Percentiles rank a stretch among this genome's conserved stretches.
phyloP scores from a whole-genome alignment of 1,284 basidiomycete genomes.

The Austroboletus rostrupii region DNA sequence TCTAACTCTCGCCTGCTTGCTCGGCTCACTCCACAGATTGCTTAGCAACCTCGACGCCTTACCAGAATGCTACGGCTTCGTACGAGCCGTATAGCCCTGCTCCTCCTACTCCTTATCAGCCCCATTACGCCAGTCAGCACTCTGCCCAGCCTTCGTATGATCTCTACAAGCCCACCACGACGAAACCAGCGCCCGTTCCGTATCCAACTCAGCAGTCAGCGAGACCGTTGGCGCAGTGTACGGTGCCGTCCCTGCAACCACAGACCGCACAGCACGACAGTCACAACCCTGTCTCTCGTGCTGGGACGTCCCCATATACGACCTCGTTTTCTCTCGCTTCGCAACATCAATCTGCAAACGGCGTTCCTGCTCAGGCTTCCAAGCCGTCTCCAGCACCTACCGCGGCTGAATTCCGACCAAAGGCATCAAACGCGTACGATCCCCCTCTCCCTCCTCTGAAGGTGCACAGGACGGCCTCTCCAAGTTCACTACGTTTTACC shows the following conservation, averaged over 20 bases:
- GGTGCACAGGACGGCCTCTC: slow-evolving; percentile 30
- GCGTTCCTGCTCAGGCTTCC: slow-evolving; percentile 23
- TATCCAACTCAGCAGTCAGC: slow-evolving; percentile 12
- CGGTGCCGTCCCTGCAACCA: slow-evolving; percentile 20
- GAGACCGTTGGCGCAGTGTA: slow-evolving; percentile 6
- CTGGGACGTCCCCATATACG: slow-evolving; percentile 24
- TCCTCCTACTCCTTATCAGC: slow-evolving; percentile 11
- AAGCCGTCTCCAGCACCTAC: slow-evolving; percentile 36
- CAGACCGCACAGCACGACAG: slow-evolving; percentile 10
- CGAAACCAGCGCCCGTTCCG: slow-evolving; percentile 14
- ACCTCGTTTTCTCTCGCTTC: slow-evolving; percentile 14
- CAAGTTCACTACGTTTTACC: slow-evolving; percentile 22
- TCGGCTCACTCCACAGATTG: slow-evolving; percentile 7
- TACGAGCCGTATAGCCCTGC: slow-evolving; percentile 20
- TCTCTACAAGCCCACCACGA: slow-evolving; percentile 32
- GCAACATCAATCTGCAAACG: slow-evolving; percentile 15
- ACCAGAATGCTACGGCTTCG: slow-evolving; percentile 10
- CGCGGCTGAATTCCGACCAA: slow-evolving; percentile 49
- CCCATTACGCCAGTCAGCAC: slow-evolving; percentile 15
- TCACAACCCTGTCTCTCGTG: slow-evolving; percentile 12
- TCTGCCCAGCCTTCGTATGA: slow-evolving; percentile 19
- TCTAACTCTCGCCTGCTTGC: neutral
- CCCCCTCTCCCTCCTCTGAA: slow-evolving; percentile 66
- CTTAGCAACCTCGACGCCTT: slow-evolving; percentile 12
- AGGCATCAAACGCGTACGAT: slow-evolving; percentile 72